A percentile compares a stretch with the other conserved stretches of the same genome.
Conservation (phyloP, 208 protist species). For the Wallacemonas collosoma region DNA sequence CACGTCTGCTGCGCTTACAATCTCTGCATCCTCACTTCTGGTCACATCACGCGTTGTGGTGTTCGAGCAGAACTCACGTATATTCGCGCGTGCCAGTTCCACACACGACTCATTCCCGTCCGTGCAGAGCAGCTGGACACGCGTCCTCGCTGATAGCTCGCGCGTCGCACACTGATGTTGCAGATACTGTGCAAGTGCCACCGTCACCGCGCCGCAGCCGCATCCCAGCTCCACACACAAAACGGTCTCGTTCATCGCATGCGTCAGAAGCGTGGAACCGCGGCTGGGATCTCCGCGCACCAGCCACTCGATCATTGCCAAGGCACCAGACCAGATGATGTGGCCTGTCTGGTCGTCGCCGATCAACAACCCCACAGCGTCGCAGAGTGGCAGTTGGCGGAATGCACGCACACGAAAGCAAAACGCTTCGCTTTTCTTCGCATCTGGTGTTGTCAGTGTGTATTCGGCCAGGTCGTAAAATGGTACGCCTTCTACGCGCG, state of each 20-base stretch:
- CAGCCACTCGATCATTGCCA: constrained; percentile 46
- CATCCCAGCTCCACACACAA: constrained; percentile 37
- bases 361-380: constrained; percentile 35
- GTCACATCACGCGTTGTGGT: too few species aligned
- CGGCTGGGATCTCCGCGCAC: constrained; percentile 2
- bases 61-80: constrained; percentile 22
- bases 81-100: constrained; percentile 23
- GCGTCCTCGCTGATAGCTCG: background rate
- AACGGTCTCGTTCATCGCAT: background rate
- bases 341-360: constrained; percentile 41
- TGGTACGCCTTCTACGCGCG: constrained; percentile 31
- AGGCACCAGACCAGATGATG: constrained; percentile 38
- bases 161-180: background rate
- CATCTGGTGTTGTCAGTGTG: constrained; percentile 4
- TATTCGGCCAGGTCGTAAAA: constrained; percentile 37
- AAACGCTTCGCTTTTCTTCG: constrained; percentile 13
- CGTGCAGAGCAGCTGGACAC: constrained; percentile 25
- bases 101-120: constrained; percentile 45
- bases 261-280: background rate
- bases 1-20: constrained; percentile 10
- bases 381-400: constrained; percentile 31
- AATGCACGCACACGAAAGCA: constrained; percentile 35
- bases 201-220: constrained; percentile 32
- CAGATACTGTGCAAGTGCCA: constrained; percentile 31
- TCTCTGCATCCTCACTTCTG: too few species aligned